These are phyloP conservation scores for Alternaria novae-zelandiae DNA, from an alignment of 2,329 filamentous ascomycete species.

Conservation along the genomic window DNA sequence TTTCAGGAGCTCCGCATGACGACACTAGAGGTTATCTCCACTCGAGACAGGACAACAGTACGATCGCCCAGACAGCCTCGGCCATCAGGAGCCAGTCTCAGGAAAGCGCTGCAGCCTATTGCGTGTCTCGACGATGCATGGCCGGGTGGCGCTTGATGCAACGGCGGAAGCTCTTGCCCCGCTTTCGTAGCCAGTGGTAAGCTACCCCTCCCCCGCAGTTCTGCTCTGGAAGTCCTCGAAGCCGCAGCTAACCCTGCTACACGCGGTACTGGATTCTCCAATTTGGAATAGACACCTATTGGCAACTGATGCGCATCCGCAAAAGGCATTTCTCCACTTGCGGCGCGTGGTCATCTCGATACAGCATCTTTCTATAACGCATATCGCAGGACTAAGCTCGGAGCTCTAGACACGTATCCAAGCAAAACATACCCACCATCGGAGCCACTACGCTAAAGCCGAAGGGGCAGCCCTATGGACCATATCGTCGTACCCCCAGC, in stretches of 20 bases:
- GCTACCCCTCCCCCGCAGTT: conserved; percentile 46
- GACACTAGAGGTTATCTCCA: conserved; percentile 31
- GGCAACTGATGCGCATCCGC: conserved; percentile 8
- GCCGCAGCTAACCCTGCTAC: conserved; percentile 21
- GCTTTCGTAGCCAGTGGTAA: conserved; percentile 34
- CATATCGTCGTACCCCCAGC: conserved; percentile 7
- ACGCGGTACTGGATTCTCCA: conserved; percentile 9
- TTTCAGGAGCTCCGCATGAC: conserved; percentile 22
- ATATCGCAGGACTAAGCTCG: conserved; percentile 4
- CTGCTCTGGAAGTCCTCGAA: conserved; percentile 12
- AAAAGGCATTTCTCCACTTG: not conserved
- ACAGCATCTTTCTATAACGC: conserved; percentile 1
- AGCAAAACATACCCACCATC: conserved; percentile 13
- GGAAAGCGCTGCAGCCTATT: conserved; percentile 29
- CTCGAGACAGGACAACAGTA: conserved; percentile 18
- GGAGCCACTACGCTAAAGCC: conserved; percentile 28
- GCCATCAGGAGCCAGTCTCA: conserved; percentile 38
- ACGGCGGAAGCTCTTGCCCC: conserved; percentile 33
- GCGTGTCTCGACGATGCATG: conserved; percentile 15
- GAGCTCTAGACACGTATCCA: conserved; percentile 12
- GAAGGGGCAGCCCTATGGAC: conserved; percentile 25
- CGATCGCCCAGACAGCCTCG: conserved; percentile 37
- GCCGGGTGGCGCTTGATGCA: conserved; percentile 31
- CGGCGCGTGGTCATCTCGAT: not conserved
- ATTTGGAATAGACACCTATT: conserved; percentile 21